Evolutionary conservation across 257 asterid genomes (phyloP), one percentile per base, ranked within the genome.

Genomic region (Nicotiana tabacum): DNA sequence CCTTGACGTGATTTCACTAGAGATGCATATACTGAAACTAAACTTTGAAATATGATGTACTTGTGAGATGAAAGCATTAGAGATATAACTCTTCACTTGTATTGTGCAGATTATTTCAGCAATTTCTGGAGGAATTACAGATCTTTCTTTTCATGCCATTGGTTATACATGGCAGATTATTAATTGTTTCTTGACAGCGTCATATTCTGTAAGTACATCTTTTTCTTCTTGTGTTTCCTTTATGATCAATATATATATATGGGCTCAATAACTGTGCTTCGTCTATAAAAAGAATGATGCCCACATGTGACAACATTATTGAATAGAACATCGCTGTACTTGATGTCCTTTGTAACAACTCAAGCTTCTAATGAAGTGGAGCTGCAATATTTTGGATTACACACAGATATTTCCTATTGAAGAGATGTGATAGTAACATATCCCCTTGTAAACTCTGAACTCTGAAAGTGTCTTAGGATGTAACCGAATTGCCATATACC

Each of bases 91-190:
- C 29, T 51, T 76, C 2, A 68, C 29, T 68, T 85, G 60, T 80
- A 53, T 85, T 32, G 4, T 91, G 92, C 97, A 96, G 99, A 93
- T 96, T 62, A 90, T 96, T 82, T 94, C 99, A 84, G 98, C 99
- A 83, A 91, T 93, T 85, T 93, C 97, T 21, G 99, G 99, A 78
- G 99, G 99, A 83, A 85, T 95, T 81, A 95, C 99, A 4, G 99
- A 95, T 88, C 91, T 95, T 84, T 91, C 97, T 66, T 95, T 95
- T 81, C 86, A 92, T 86, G 97, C 95, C 82, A 15, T 88, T 87
- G 99, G 99, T 82, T 96, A 96, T 86, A 87, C 92, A 18, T 96
- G 99, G 98, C 99, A 96, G 91, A 88, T 96, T 70, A 82, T 94
- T 86, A 96, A 96, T 85, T 96, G 99, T 84, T 90, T 90, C 88